phyloP scores from a whole-genome alignment of 257 asterid species.

The Solanum habrochaites region DNA sequence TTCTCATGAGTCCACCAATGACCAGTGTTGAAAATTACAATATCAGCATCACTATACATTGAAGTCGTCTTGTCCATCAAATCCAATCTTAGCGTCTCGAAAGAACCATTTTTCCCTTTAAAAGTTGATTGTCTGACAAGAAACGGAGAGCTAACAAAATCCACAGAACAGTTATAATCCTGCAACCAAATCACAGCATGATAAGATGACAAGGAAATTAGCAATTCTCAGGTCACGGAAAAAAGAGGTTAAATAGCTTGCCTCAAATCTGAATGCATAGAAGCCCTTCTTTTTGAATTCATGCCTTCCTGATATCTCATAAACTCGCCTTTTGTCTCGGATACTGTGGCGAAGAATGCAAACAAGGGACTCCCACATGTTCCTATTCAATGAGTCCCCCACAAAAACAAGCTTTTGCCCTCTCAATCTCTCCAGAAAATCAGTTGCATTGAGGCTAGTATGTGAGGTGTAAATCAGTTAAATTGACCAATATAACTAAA shows the following conservation, averaged over 20 bases:
- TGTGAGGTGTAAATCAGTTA: conserved; percentile 1
- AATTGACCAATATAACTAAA: neutral
- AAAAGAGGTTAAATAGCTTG: conserved; percentile 9
- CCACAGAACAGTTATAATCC: conserved; percentile 83
- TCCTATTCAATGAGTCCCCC: conserved; percentile 88
- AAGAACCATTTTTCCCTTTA: conserved; percentile 46
- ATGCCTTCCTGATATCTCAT: conserved; percentile 77
- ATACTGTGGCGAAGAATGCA: conserved; percentile 76
- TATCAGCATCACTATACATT: conserved; percentile 89
- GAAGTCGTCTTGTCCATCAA: conserved; percentile 65
- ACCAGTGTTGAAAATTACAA: conserved; percentile 77
- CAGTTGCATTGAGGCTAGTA: conserved; percentile 63
- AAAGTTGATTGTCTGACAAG: conserved; percentile 58
- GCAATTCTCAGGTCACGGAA: neutral
- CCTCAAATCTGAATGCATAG: conserved; percentile 92
- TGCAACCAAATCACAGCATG: conserved; percentile 18
- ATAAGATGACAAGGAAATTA: neutral
- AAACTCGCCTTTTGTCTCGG: conserved; percentile 50
- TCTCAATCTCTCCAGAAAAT: conserved; percentile 76
- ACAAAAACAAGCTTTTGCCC: conserved; percentile 71
- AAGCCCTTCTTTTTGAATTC: conserved; percentile 88
- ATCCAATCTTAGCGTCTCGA: conserved; percentile 79
- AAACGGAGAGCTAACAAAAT: conserved; percentile 85
- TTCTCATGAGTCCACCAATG: conserved; percentile 99
- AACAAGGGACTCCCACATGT: conserved; percentile 98